Evolutionary conservation across 176 grass and related monocot genomes (phyloP), one percentile per base, ranked within the genome.

Genomic region (Zizania latifolia): DNA sequence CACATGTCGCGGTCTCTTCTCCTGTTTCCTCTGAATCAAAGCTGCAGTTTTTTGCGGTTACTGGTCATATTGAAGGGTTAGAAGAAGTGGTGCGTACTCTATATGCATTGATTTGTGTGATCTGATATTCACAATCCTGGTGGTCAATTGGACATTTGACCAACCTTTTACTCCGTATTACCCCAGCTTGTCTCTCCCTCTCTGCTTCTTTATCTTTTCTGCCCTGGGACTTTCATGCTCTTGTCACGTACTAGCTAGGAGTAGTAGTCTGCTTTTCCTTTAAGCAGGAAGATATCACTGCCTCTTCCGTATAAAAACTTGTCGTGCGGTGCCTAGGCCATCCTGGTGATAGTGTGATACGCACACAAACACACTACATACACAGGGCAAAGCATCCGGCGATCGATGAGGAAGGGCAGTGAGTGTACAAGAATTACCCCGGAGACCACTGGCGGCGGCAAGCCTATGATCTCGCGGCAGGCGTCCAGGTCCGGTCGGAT

Each of bases 381-480:
- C 50, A 64, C 28, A 60, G 51, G 68, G 67, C 26, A 13, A 87
- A 19, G 58, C 59, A 23, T 77, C 62, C 14, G 3, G 71, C 41
- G 74, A 85, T 80, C n/a, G 84, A 86, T 71, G 86, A 96, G 88
- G 75, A 96, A 81, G 36, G 61, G 77, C 4, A 87, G 71, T 34
- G 81, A 78, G 29, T 88, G 73, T 1, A 80, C 76, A 17, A 87
- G 86, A 29, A 92, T 89, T 43, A 89, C 78, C 84, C 83, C 88
- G 0, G 92, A 92, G 83, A 58, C 32, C 67, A 63, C n/a, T 43
- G 82, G 63, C 65, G 80, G 63, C 71, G 67, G 30, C 40, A 89
- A 74, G 63, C 75, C 71, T 4, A 72, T 85, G 79, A 75, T 67
- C 50, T 70, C 77, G 35, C 61, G 78, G 19, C 53, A 58, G 37